These are phyloP conservation scores for Fusarium aywerte DNA, from an alignment of 2,329 filamentous ascomycete species.

Conservation along the genomic window DNA sequence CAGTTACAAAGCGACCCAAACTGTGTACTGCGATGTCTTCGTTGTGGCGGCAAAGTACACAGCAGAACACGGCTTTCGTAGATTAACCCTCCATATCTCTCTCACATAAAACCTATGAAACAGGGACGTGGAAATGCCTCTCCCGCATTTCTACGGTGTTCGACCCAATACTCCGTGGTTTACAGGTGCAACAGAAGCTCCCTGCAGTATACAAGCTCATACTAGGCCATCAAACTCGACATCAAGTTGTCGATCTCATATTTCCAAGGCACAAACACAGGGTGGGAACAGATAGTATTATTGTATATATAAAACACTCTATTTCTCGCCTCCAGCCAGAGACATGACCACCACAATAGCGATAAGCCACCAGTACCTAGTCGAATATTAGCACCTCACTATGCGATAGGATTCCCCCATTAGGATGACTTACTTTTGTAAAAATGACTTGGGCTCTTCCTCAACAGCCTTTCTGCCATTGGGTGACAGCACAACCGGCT, in stretches of 20 bases:
- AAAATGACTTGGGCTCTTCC: constrained; percentile 69
- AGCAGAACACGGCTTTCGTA: background rate
- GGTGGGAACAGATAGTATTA: background rate
- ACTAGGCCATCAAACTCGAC: background rate
- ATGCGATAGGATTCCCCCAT: background rate
- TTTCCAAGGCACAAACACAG: background rate
- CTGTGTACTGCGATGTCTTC: background rate
- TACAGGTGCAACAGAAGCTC: background rate
- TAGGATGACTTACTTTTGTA: constrained; percentile 69
- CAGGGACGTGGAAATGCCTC: no score
- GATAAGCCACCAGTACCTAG: constrained; percentile 75
- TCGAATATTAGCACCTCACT: constrained; percentile 49
- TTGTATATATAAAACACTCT: constrained; percentile 44
- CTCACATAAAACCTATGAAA: background rate
- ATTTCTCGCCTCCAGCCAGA: constrained; percentile 65
- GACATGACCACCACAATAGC: constrained; percentile 64
- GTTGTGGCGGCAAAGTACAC: background rate
- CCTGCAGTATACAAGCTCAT: background rate
- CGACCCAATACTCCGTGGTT: background rate
- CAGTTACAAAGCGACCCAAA: background rate
- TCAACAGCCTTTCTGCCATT: constrained; percentile 68
- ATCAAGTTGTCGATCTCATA: background rate
- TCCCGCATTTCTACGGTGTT: background rate
- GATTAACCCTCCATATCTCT: background rate
- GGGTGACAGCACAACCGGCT: constrained; percentile 69